Evolutionary conservation across 75 land plant genomes (phyloP), one percentile per base, ranked within the genome.

Genomic region (Sequoiadendron giganteum): DNA sequence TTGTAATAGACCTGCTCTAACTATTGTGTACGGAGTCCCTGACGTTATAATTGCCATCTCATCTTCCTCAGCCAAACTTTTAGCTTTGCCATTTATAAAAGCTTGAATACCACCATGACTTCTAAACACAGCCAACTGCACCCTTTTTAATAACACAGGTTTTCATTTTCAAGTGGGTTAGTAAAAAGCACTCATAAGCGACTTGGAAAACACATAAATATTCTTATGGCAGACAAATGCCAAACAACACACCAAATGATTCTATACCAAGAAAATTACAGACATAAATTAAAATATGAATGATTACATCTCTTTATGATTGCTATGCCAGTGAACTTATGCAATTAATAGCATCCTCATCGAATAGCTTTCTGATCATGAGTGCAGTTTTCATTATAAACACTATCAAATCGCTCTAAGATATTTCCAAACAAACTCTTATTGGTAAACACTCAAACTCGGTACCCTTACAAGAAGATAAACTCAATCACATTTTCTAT

Each of bases 21-120:
- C 92, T 36, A 98, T 96, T n/a, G 97, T 98, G 90, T 94, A 98
- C 21, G 99, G 97, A 85, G 97, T 88, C 40, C 99, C 99, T 72
- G 93, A 90, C 6, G 81, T 86, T 76, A 87, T 89, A 3, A 98
- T 55, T 0, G 91, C 89, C 61, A 89, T 82, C 89, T 98, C 99
- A 89, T 97, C 96, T 90, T 92, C 87, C 92, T 97, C 97, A 32
- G 99, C 96, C 85, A 93, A 75, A 42, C 90, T 93, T 43, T 85
- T 93, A 39, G 90, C 92, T 19, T 92, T 94, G 73, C 92, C 85
- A 83, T 87, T 92, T 58, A 97, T 54, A 10, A 97, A 56, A 72
- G 95, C 94, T 90, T 95, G 97, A 78, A 97, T 87, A 32, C 98
- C 98, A 85, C 95, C 90, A 72, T 89, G 86, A 75, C 90, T 89